Conservation (phyloP, 2,329 filamentous ascomycete species). For the Penicillium palitans region DNA sequence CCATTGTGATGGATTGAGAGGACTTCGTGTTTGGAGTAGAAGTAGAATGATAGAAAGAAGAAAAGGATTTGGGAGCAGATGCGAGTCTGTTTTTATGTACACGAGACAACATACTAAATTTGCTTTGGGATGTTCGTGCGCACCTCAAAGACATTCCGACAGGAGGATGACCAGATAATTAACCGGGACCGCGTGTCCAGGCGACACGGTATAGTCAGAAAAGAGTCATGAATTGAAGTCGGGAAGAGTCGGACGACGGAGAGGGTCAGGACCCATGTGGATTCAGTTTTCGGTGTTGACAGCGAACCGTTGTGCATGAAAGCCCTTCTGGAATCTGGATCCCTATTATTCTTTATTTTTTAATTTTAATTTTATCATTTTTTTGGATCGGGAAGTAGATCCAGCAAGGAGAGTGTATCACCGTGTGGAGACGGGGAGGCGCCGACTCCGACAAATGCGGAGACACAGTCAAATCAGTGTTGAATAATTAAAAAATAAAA, state of each 20-base stretch:
- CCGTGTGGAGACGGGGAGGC: constrained; percentile 19
- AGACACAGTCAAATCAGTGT: constrained; percentile 8
- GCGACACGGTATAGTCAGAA: constrained; percentile 24
- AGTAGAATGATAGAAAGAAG: constrained; percentile 22
- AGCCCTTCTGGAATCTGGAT: constrained; percentile 24
- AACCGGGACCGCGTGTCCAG: constrained; percentile 23
- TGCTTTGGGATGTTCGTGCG: constrained; percentile 32
- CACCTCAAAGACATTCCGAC: constrained; percentile 42
- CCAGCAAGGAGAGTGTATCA: constrained; percentile 22
- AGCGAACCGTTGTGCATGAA: constrained; percentile 29
- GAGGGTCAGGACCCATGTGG: constrained; percentile 23
- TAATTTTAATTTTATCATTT: constrained; percentile 8
- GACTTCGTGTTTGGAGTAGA: constrained; percentile 19
- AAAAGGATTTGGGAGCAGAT: constrained; percentile 22
- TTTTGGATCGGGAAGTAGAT: constrained; percentile 23
- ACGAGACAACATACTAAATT: constrained; percentile 32
- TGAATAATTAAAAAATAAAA: background rate
- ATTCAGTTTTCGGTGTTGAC: constrained; percentile 28
- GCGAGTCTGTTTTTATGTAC: constrained; percentile 36
- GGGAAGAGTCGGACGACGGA: constrained; percentile 32
- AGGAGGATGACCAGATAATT: constrained; percentile 43
- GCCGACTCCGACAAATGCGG: constrained; percentile 21
- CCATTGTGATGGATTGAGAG: constrained; percentile 33
- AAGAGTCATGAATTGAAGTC: constrained; percentile 26
- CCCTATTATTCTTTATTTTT: constrained; percentile 18